A percentile compares a stretch with the other conserved stretches of the same genome.
phyloP scores from a whole-genome alignment of 1,284 basidiomycete genomes.

The Irpex lacteus region DNA sequence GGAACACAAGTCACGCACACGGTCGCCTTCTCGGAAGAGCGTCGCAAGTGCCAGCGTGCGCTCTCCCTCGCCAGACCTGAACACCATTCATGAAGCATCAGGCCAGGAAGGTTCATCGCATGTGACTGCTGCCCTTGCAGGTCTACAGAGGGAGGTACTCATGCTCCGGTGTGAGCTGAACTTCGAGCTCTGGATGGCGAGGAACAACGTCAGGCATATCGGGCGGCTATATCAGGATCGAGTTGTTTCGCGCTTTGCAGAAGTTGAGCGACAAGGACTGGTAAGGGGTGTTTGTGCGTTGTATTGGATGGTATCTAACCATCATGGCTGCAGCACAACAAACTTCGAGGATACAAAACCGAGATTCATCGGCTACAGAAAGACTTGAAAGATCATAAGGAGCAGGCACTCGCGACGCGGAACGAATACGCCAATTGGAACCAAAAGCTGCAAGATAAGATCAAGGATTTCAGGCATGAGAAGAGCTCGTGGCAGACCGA shows the following conservation, averaged over 20 bases:
- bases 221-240: conserved; percentile 73
- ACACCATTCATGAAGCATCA: neutral
- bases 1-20: conserved; percentile 15
- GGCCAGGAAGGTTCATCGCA: conserved; percentile 35
- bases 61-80: conserved; percentile 12
- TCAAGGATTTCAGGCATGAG: conserved; percentile 64
- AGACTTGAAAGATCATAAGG: conserved; percentile 62
- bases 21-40: conserved; percentile 21
- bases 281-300: conserved; percentile 38
- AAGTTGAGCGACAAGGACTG: conserved; percentile 77
- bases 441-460: conserved; percentile 61
- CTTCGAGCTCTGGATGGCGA: conserved; percentile 77
- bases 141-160: conserved; percentile 70
- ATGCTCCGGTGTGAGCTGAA: conserved; percentile 76
- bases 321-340: conserved; percentile 57
- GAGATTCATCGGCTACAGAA: conserved; percentile 61
- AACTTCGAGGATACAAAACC: conserved; percentile 66
- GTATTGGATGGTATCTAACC: neutral
- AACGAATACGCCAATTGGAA: conserved; percentile 74
- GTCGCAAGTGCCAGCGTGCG: conserved; percentile 12
- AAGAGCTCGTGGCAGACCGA: conserved; percentile 66
- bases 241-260: conserved; percentile 68
- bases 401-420: conserved; percentile 60
- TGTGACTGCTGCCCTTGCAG: conserved; percentile 59
- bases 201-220: conserved; percentile 77